A percentile compares a stretch with the other conserved stretches of the same genome.
These are phyloP conservation scores for Jackrogersella minutella DNA, from an alignment of 495 filamentous ascomycete genomes.

Conservation along the genomic window DNA sequence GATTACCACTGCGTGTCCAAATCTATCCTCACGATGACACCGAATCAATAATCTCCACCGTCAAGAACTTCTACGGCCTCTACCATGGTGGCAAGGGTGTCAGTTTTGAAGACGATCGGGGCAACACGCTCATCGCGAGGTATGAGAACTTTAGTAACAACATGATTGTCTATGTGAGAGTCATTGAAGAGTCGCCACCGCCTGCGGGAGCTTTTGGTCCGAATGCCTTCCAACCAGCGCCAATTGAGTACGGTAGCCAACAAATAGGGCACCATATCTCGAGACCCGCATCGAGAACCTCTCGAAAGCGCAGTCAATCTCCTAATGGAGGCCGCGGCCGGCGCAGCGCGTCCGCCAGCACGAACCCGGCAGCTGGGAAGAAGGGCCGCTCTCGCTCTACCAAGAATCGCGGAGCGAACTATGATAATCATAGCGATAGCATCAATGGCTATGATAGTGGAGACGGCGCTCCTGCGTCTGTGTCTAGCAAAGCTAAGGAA, in stretches of 20 bases:
- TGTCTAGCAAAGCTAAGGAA: conserved; percentile 78
- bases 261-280: conserved; percentile 67
- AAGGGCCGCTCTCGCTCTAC: conserved; percentile 71
- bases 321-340: conserved; percentile 75
- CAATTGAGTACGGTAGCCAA: conserved; percentile 56
- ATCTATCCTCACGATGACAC: conserved; percentile 94
- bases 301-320: conserved; percentile 82
- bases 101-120: conserved; percentile 88
- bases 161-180: conserved; percentile 89
- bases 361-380: conserved; percentile 57
- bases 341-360: conserved; percentile 77
- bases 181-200: conserved; percentile 74
- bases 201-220: conserved; percentile 46
- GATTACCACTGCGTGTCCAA: conserved; percentile 88
- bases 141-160: conserved; percentile 93
- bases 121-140: conserved; percentile 87
- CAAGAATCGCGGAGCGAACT: conserved; percentile 77
- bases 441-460: conserved; percentile 79
- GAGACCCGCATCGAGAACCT: conserved; percentile 70
- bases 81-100: conserved; percentile 77
- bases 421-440: conserved; percentile 68
- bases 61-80: conserved; percentile 97
- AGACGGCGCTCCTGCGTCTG: conserved; percentile 76
- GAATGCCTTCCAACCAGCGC: conserved; percentile 47
- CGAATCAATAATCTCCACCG: conserved; percentile 93